These are phyloP conservation scores for Coemansia sp. DNA, from an alignment of 192 early-diverging fungal species.

Conservation along the genomic window DNA sequence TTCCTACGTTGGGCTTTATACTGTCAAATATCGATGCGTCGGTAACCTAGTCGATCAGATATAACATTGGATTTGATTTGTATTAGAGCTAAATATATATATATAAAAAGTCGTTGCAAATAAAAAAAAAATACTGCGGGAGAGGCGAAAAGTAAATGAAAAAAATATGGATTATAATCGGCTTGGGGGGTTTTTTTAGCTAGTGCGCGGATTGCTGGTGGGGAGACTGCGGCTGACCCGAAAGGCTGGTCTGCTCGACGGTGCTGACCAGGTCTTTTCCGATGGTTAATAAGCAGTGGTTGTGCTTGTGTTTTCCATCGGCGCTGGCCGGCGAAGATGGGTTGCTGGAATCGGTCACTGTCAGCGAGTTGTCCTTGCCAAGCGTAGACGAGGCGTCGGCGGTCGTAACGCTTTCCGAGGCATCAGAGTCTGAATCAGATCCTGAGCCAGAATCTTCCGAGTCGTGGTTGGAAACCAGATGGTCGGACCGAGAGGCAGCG, in stretches of 20 bases:
- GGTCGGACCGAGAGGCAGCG: neutral
- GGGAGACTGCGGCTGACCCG: neutral
- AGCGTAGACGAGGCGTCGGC: neutral
- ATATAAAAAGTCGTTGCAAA: too few species aligned
- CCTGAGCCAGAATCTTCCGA: neutral
- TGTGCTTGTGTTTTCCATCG: neutral
- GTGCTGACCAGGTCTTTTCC: constrained; percentile 41
- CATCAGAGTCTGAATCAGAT: neutral
- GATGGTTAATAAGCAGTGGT: constrained; percentile 12
- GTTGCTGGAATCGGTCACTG: neutral
- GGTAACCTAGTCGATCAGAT: constrained; percentile 62
- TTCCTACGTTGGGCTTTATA: constrained; percentile 78
- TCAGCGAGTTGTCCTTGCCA: neutral
- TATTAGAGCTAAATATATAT: too few species aligned
- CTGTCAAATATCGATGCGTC: constrained; percentile 71
- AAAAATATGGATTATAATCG: too few species aligned
- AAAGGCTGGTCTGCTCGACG: constrained; percentile 11
- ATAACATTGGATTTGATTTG: neutral
- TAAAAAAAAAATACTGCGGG: too few species aligned
- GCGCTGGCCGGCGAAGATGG: neutral
- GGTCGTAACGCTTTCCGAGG: neutral
- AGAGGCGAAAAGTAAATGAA: too few species aligned
- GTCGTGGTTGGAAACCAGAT: neutral
- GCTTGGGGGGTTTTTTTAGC: too few species aligned
- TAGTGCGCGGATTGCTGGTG: neutral